A percentile compares a stretch with the other conserved stretches of the same genome.
phyloP scores from a whole-genome alignment of 2,329 filamentous ascomycete species.

The Calonectria honghensis region DNA sequence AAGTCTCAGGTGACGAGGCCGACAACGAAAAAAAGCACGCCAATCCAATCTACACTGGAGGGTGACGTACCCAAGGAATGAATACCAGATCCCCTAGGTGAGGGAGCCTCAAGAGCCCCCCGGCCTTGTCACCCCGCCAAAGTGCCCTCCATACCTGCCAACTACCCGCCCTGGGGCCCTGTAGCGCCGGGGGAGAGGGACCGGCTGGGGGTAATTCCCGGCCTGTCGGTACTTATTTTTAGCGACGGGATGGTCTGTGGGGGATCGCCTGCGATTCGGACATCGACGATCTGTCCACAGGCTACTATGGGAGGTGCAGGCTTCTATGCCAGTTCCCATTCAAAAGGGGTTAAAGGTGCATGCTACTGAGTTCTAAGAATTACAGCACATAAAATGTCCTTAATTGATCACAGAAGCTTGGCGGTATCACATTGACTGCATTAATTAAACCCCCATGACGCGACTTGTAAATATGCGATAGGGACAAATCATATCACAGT shows the following conservation, averaged over 20 bases:
- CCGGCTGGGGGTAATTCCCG: conserved; percentile 19
- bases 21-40: conserved; percentile 16
- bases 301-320: not conserved
- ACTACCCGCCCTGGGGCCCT: conserved; percentile 14
- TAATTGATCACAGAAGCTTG: not conserved
- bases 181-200: conserved; percentile 16
- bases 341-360: too few species aligned
- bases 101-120: conserved; percentile 13
- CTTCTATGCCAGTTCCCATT: not conserved
- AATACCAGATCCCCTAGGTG: conserved; percentile 16
- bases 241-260: conserved; percentile 6
- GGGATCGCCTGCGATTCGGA: not conserved
- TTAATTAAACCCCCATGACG: not conserved
- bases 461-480: not conserved
- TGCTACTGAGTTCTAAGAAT: too few species aligned
- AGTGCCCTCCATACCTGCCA: conserved; percentile 25
- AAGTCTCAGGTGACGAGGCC: conserved; percentile 29
- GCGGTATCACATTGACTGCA: not conserved
- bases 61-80: conserved; percentile 27
- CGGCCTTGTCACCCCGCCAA: conserved; percentile 22
- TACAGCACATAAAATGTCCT: not conserved
- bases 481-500: not conserved
- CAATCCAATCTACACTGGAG: conserved; percentile 18
- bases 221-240: conserved; percentile 19
- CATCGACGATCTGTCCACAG: conserved; percentile 17